Evolutionary conservation across 2,329 filamentous ascomycete genomes (phyloP), one percentile per base, ranked within the genome.

Genomic region (Hypoxylon rubiginosum): DNA sequence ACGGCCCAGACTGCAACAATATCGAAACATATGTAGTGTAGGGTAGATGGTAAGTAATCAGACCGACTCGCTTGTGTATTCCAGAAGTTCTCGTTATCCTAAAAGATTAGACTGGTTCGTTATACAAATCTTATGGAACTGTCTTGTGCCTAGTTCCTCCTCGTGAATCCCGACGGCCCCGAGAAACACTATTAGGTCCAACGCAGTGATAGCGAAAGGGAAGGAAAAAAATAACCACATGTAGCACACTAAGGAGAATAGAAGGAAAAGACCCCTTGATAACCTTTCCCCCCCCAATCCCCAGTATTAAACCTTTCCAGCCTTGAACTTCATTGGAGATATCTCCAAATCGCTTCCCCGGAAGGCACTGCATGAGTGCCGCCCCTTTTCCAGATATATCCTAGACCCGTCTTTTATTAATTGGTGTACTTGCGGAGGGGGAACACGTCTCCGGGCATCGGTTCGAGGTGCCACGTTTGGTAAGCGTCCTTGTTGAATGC

Each of bases 371-470:
- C 57, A 64, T 63, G 24, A 51, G 51, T 62, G 54, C 55, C n/a
- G 36, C 66, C 52, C 45, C 39, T 3, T 17, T 46, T 32, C 39
- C 11, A 24, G 49, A 48, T 30, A 54, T 30, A 54, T 66, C 28
- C 39, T 34, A 21, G 61, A 41, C 24, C 30, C 32, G 43, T 57
- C 54, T 78, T 36, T 36, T 73, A 88, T 79, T 76, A 89, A 78
- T 89, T 88, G 36, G 85, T 83, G 61, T 86, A 82, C 67, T 81
- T 82, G 62, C 86, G 82, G 60, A 89, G 81, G 4, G 86, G 85
- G 70, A 88, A 88, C 70, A 83, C 87, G 49, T 84, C 84, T 30
- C 83, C 80, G 0, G 86, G 86, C 86, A 88, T 88, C n/a, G 86
- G 86, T 73, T 88, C 85, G 32, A 88, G 77, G 73, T 88, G 86